phyloP scores from a whole-genome alignment of 106 monocot species.

The Vanilla planifolia region DNA sequence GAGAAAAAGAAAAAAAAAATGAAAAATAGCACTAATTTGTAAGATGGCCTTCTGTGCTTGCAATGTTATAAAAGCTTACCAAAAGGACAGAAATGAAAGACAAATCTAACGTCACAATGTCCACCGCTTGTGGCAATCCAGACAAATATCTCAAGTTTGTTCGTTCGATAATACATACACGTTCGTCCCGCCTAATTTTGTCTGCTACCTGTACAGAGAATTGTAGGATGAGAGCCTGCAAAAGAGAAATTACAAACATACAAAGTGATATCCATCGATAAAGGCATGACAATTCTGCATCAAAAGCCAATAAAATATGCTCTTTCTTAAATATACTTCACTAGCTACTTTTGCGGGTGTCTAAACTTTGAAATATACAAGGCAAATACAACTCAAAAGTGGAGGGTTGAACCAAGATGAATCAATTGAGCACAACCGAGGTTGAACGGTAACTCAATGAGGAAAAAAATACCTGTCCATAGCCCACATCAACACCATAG shows the following conservation, averaged over 20 bases:
- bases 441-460: not conserved
- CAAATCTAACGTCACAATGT: conserved; percentile 87
- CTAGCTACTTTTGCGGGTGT: no score
- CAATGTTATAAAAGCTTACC: conserved; percentile 32
- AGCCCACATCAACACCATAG: conserved; percentile 97
- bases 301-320: no score
- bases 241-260: not conserved
- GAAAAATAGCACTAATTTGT: not conserved
- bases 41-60: not conserved
- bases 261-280: not conserved
- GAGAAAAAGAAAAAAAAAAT: not conserved
- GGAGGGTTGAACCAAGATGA: no score
- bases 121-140: conserved; percentile 71
- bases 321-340: no score
- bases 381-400: no score
- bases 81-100: conserved; percentile 97
- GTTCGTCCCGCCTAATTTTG: conserved; percentile 75
- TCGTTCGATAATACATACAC: conserved; percentile 76
- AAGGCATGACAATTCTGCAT: no score
- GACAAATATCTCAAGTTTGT: conserved; percentile 97
- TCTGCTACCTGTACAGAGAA: conserved; percentile 70
- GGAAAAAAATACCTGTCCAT: conserved; percentile 63
- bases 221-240: not conserved
- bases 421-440: not conserved
- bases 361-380: no score